Evolutionary conservation across 1,284 basidiomycete genomes (phyloP).

Genomic region (Xerocomus minutiporus): DNA sequence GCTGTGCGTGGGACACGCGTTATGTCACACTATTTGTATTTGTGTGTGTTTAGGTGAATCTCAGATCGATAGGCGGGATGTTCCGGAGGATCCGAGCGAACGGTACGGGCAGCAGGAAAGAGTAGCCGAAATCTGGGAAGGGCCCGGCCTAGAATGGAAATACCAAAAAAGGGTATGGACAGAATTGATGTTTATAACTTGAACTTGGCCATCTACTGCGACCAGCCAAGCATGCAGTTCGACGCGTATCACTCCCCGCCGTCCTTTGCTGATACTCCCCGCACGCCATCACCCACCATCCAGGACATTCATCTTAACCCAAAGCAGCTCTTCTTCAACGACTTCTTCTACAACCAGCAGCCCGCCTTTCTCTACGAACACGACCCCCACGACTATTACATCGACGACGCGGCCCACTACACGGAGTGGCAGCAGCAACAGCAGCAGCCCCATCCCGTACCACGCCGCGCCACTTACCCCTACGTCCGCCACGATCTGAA

Average conservation of each 20-base stretch:
- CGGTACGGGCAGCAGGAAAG: conserved; percentile 34
- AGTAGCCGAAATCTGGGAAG: conserved; percentile 39
- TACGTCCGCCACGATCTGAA: conserved; percentile 61
- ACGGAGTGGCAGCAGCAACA: conserved; percentile 37
- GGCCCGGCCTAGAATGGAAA: conserved; percentile 18
- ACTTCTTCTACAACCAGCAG: conserved; percentile 30
- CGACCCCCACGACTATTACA: conserved; percentile 36
- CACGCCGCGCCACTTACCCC: conserved; percentile 67
- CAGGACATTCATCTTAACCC: conserved; percentile 37
- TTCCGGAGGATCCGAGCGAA: conserved; percentile 31
- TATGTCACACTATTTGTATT: conserved; percentile 33
- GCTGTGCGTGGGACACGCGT: conserved; percentile 36
- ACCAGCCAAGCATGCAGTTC: conserved; percentile 50
- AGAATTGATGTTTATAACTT: conserved; percentile 35
- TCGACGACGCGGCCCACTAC: conserved; percentile 38
- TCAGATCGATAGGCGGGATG: conserved; percentile 32
- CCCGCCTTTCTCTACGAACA: conserved; percentile 61
- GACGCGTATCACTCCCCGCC: conserved; percentile 54
- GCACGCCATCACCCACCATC: conserved; percentile 60
- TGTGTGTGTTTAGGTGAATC: conserved; percentile 17
- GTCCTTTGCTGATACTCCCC: conserved; percentile 56
- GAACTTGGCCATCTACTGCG: conserved; percentile 15
- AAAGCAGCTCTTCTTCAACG: conserved; percentile 46
- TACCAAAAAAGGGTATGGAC: conserved; percentile 21
- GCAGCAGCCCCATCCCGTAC: conserved; percentile 38